A percentile compares a stretch with the other conserved stretches of the same genome.
These are phyloP conservation scores for Globisporangium polare DNA, from an alignment of 352 stramenopile genomes.

Conservation along the genomic window DNA sequence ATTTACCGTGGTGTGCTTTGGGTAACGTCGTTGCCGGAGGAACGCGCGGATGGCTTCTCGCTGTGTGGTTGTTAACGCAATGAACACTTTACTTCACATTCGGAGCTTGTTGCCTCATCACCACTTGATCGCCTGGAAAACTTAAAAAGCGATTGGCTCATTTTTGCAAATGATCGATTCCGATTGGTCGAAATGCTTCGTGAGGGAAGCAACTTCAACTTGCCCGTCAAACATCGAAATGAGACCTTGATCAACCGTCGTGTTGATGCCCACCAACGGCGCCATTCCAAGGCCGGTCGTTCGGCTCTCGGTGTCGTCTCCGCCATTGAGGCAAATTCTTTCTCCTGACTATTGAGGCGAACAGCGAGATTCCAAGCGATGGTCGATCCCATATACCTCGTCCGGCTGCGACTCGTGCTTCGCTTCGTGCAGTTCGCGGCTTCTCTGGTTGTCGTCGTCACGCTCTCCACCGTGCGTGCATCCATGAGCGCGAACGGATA, in stretches of 20 bases:
- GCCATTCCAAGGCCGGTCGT: background rate
- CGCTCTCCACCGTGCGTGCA: constrained; percentile 5
- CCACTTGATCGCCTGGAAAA: background rate
- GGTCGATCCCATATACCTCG: constrained; percentile 11
- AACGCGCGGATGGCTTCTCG: background rate
- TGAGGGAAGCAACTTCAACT: background rate
- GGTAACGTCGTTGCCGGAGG: background rate
- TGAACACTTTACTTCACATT: background rate
- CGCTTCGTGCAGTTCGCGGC: constrained; percentile 16
- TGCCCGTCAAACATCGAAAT: background rate
- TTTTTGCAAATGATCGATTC: background rate
- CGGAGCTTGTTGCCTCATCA: background rate
- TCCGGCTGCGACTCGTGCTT: constrained; percentile 18
- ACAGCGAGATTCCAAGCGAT: background rate
- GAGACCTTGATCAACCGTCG: background rate
- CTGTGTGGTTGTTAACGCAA: background rate
- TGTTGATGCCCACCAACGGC: background rate
- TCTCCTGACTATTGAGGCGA: background rate
- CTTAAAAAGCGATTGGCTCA: background rate
- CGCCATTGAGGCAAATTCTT: background rate
- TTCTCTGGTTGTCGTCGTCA: constrained; percentile 11
- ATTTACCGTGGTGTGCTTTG: background rate
- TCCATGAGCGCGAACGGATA: constrained; percentile 7
- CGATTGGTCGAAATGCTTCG: background rate
- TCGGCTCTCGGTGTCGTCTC: background rate